Base-by-base conservation (phyloP, 1,284 basidiomycete species). In the Rhodotorula sp. region DNA sequence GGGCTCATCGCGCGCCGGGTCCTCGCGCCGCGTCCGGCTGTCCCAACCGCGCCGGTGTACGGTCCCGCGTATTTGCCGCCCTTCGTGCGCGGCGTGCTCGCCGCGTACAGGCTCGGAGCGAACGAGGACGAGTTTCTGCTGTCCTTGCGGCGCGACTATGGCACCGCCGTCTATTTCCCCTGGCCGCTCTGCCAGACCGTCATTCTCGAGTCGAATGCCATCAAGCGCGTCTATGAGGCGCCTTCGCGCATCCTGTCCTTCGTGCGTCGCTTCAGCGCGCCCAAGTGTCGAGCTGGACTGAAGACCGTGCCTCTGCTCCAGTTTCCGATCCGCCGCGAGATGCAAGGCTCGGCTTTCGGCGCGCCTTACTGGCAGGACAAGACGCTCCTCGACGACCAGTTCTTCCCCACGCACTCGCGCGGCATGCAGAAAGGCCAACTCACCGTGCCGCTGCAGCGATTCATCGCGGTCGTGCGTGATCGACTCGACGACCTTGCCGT, bases 101-200 rank as follows among this genome's bases (percentile, higher is more conserved):
- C 73, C 12, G 52, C 62, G 13, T 46, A 77, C 65, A 16, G 53
- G 34, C 66, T 77, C 16, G 75, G 75, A 25, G 27, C 54, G 61
- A 68, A 77, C 41, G 77, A 77, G 53, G 72, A 73, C 19, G 61
- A 13, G 8, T 77, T 77, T 57, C 49, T 76, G 34, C 52, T 61
- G 8, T 13, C 19, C 7, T 66, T 74, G 7, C 16, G 52, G 8
- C 25, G 55, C 23, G 41, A 54, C 8, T 76, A 72, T 23, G 71
- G 73, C 0, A 41, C 54, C 0, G 52, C 64, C 23, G 73, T 75
- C 7, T 77, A 71, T 49, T 48, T 77, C n/a, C 73, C 75, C 7
- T 78, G 72, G 67, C 77, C 77, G 13, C 44, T 78, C 48, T 12
- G 52, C 3, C 53, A 56, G 55, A 73, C 74, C 44, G 61, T 78